These are phyloP conservation scores for Babesia bovis DNA, from an alignment of 169 alveolate genomes.

Conservation along the genomic window DNA sequence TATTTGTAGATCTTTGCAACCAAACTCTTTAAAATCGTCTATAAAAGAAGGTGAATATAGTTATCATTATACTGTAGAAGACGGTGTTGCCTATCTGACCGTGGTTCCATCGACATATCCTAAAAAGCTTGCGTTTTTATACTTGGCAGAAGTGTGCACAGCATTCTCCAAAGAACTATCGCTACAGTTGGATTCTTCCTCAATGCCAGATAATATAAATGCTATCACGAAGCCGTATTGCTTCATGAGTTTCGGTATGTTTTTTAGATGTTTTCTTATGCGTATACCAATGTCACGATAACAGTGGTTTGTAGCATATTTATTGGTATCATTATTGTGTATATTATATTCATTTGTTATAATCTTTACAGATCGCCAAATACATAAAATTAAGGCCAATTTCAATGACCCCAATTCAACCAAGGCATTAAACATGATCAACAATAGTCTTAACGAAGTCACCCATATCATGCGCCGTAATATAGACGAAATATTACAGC, in stretches of 20 bases:
- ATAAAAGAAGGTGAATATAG: constrained; percentile 50
- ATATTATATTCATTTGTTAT: not conserved
- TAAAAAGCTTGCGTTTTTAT: constrained; percentile 73
- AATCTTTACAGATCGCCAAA: constrained; percentile 70
- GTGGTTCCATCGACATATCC: constrained; percentile 68
- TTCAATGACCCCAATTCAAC: constrained; percentile 75
- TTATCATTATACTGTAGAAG: constrained; percentile 73
- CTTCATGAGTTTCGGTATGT: constrained; percentile 76
- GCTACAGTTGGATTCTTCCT: constrained; percentile 65
- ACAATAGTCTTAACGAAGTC: constrained; percentile 77
- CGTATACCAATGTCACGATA: not conserved
- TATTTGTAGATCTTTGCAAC: constrained; percentile 47
- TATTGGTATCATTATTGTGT: not conserved
- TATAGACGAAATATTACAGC: constrained; percentile 72
- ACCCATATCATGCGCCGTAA: constrained; percentile 76
- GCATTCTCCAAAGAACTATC: constrained; percentile 71
- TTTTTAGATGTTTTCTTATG: no score
- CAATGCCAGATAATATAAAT: constrained; percentile 56
- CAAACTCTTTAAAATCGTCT: constrained; percentile 34
- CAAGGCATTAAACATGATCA: constrained; percentile 74
- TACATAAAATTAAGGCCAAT: constrained; percentile 72
- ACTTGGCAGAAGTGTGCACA: constrained; percentile 72
- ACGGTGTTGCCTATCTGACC: constrained; percentile 76
- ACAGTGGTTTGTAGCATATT: not conserved
- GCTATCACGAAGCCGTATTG: constrained; percentile 75